Conservation (phyloP, 2,329 filamentous ascomycete species). For the Macrophomina phaseolina region DNA sequence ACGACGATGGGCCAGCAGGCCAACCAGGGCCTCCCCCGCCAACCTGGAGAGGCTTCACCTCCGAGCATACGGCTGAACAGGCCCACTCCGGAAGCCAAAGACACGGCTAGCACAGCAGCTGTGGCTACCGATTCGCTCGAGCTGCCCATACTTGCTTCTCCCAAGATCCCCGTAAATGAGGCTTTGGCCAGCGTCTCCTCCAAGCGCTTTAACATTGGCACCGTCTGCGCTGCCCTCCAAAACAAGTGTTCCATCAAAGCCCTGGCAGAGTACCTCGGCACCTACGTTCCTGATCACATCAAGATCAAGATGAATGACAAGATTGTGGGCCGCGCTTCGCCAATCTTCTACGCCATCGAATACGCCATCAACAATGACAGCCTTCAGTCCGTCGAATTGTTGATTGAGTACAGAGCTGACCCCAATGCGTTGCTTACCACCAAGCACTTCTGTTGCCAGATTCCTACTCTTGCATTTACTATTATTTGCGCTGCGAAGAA, state of each 20-base stretch:
- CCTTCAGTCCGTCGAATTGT: background rate
- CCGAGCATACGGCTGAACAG: background rate
- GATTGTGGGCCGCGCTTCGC: background rate
- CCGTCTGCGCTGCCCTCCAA: conserved; percentile 5
- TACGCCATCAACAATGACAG: conserved; percentile 5
- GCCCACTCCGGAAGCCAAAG: background rate
- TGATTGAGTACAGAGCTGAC: conserved; percentile 10
- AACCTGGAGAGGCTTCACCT: background rate
- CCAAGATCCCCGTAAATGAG: background rate
- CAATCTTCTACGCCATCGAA: conserved; percentile 14
- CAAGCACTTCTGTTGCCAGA: background rate
- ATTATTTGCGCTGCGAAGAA: conserved; percentile 1
- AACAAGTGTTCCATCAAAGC: background rate
- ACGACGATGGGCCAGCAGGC: background rate
- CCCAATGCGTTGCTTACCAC: background rate
- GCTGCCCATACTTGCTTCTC: background rate
- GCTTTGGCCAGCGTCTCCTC: background rate
- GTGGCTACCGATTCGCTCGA: background rate
- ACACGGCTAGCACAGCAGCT: background rate
- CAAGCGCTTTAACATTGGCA: background rate
- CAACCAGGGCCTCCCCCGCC: conserved; percentile 1
- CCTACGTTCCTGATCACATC: background rate
- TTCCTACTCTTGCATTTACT: conserved; percentile 12
- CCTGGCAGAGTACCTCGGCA: background rate
- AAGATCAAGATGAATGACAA: background rate